Conservation (phyloP, 495 filamentous ascomycete species). For the Tuber microsphaerosporum region DNA sequence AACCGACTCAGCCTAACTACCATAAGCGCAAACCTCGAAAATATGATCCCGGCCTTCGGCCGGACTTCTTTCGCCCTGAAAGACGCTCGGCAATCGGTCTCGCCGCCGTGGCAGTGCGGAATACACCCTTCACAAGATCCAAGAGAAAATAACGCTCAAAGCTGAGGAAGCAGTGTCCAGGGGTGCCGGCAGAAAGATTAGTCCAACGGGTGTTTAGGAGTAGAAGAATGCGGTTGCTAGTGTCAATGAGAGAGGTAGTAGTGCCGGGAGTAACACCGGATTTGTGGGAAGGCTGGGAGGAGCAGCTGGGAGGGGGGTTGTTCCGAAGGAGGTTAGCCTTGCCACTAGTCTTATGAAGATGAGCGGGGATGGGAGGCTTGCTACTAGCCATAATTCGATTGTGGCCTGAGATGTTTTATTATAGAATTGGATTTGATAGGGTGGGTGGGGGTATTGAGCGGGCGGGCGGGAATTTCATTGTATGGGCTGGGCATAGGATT, state of each 20-base stretch:
- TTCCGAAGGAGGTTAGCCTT: neutral
- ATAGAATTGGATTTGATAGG: no score
- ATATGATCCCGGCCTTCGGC: constrained; percentile 20
- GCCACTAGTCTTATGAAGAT: neutral
- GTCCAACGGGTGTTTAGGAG: neutral
- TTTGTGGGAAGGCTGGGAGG: neutral
- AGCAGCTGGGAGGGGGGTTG: neutral
- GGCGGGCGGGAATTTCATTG: neutral
- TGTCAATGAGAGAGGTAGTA: neutral
- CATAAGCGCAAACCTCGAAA: constrained; percentile 17
- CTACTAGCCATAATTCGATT: neutral
- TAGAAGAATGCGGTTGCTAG: neutral
- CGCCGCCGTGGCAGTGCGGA: constrained; percentile 19
- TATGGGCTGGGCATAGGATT: neutral
- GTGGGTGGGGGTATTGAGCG: neutral
- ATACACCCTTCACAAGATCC: constrained; percentile 20
- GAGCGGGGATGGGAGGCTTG: neutral
- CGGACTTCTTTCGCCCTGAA: constrained; percentile 27
- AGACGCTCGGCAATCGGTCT: constrained; percentile 9
- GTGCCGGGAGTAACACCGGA: neutral
- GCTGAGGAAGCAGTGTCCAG: constrained; percentile 4
- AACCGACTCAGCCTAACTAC: constrained; percentile 21
- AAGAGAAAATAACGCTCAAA: constrained; percentile 17
- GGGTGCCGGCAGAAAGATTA: neutral
- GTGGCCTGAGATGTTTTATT: neutral